Percentiles rank a stretch among this genome's conserved stretches.
phyloP scores from a whole-genome alignment of 139 green algal genomes.

The Chloropicon primus region DNA sequence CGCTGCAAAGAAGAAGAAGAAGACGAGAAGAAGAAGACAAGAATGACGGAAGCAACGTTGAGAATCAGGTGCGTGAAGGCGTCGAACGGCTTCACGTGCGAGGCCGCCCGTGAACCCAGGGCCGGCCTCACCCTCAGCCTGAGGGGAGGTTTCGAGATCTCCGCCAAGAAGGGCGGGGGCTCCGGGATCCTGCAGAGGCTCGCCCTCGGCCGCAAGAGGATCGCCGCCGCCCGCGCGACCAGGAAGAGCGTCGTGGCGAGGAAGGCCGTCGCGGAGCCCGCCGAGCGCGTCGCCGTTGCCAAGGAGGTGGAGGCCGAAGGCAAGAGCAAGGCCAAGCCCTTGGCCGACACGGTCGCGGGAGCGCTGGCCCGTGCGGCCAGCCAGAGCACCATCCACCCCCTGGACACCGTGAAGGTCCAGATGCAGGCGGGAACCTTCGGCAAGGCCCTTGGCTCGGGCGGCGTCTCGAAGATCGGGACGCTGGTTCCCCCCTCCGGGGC shows the following conservation, averaged over 20 bases:
- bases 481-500: constrained; percentile 3
- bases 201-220: no score
- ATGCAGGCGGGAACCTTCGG: constrained; percentile 25
- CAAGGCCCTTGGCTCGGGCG: neutral
- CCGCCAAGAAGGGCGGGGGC: neutral
- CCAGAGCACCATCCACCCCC: constrained; percentile 79
- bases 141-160: neutral
- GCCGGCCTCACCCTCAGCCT: neutral
- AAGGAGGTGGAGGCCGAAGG: neutral
- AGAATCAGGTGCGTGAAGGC: neutral
- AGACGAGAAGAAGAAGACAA: neutral
- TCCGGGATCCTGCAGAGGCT: neutral
- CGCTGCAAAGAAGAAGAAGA: neutral
- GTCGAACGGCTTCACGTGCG: no score
- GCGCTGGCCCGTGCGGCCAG: constrained; percentile 63
- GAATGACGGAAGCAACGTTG: neutral
- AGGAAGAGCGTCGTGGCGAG: neutral
- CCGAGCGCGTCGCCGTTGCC: neutral
- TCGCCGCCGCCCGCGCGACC: no score
- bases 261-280: neutral
- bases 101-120: no score
- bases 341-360: constrained; percentile 60
- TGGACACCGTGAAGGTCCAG: constrained; percentile 82
- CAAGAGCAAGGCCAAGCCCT: neutral
- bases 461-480: neutral